Base-by-base conservation (phyloP, 495 filamentous ascomycete species). In the Penicillium coffeae region DNA sequence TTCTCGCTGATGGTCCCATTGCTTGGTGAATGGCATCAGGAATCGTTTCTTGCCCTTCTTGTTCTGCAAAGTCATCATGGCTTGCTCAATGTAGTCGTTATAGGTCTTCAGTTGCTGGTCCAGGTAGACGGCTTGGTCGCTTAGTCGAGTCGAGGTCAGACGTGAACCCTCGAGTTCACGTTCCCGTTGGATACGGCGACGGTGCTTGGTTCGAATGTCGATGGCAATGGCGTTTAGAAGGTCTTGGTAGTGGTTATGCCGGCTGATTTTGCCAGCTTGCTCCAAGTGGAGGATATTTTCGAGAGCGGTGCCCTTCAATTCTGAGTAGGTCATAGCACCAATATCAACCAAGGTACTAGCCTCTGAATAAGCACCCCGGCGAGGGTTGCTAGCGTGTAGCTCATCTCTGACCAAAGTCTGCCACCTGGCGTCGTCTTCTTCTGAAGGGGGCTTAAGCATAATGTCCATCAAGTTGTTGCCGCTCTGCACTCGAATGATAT, bases 11-110 rank as follows among this genome's bases (percentile, higher is more conserved):
- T 99, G 93, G 69, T 94, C 92, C 81, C 95, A 99, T 64, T 99
- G 93, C 56, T 95, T 95, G 25, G 94, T 95, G 67, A 99, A 99
- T 18, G 93, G 93, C 66, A 99, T 80, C 44, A 96, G 80, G 78
- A 96, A 94, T 41, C 87, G 79, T 60, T 93, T 94, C 70, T 95
- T 95, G 47, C 89, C 91, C 68, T 96, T 95, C 71, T 95, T 96
- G 66, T 87, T 93, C 68, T 97, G 94, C 41, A 99, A 80, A n/a
- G 94, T 97, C 44, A 91, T 78, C 90, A 99, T 95, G 15, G 93
- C 90, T 64, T 96, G 91, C 74, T 99, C 93, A 58, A 99, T 95
- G 63, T 96, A 97, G 68, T 97, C 90, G 63, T 99, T 96, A 75
- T 96, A 99, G 52, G 84, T 90, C 75, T 95, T 94, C 35, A 96